Base-by-base conservation (phyloP, 768 basidiomycete genomes). In the Lactifluus volemus region DNA sequence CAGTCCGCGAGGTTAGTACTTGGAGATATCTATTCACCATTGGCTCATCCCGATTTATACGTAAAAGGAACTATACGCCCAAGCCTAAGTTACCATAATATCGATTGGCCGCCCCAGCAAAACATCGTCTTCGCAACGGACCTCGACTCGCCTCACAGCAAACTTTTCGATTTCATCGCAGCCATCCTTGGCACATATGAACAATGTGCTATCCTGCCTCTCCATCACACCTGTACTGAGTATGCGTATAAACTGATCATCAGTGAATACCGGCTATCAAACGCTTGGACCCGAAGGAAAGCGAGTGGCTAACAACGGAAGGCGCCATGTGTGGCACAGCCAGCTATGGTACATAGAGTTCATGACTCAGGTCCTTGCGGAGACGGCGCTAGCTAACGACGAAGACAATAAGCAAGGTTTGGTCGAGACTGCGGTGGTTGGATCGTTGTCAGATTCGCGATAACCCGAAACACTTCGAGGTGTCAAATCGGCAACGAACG, bases 291-390 rank as follows among this genome's bases (percentile, higher is more conserved):
- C 95, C 0, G 77, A 82, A 55, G 76, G 79, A 53, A 88, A 85
- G 68, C 81, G 95, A 10, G 83, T 99, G 96, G 96, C 74, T 97
- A 53, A 82, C 86, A 0, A 73, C 77, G 15, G 89, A 96, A 61
- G 97, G 97, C 6, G 85, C 98, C 85, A 91, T 95, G 86, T 85
- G 84, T 67, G 96, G 96, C 21, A 98, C 95, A 87, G 84, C 68
- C 94, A 96, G 74, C 78, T 97, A 7, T 98, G 96, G 96, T 97
- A 99, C 72, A 79, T 86, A 29, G 86, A 84, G 9, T 99, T 98
- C 74, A 90, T 94, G 64, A 80, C 88, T 1, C 96, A 98, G 74
- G 95, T 93, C 8, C 75, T 98, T n/a, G 89, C 89, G 7, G 95
- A 98, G 75, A 92, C 81, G 1, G 91, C 89, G 2, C 77, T 99